These are phyloP conservation scores for Gracilaria gracilis DNA, from an alignment of 23 red algal species.

Conservation along the genomic window DNA sequence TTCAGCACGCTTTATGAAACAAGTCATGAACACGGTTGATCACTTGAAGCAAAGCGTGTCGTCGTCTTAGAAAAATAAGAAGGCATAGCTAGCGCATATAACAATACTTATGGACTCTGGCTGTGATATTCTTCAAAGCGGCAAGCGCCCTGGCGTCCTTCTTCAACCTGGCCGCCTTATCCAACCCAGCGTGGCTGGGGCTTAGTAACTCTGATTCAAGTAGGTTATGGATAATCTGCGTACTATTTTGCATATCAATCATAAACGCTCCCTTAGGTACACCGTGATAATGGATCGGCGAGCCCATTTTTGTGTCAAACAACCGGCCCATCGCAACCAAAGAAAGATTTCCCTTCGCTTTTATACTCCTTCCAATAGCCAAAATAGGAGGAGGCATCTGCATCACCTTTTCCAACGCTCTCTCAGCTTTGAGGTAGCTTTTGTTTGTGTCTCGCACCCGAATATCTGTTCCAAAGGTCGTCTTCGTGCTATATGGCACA, in stretches of 20 bases:
- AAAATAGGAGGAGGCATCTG: slow-evolving; percentile 16
- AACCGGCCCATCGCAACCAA: slow-evolving; percentile 37
- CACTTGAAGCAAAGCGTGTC: background rate
- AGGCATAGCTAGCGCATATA: background rate
- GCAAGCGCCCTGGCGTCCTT: background rate
- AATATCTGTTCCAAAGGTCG: slow-evolving; percentile 41
- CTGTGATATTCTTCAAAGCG: background rate
- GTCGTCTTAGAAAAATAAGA: too few species aligned
- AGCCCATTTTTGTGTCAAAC: slow-evolving; percentile 30
- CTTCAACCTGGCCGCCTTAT: background rate
- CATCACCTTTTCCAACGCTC: slow-evolving; percentile 43
- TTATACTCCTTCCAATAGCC: slow-evolving; percentile 42
- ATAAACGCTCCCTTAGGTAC: slow-evolving; percentile 43
- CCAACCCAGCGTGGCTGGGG: background rate
- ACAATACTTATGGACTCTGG: background rate
- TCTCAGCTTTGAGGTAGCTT: slow-evolving; percentile 26
- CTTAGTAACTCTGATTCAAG: slow-evolving; percentile 25
- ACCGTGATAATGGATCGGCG: slow-evolving; percentile 54
- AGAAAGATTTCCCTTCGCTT: slow-evolving; percentile 43
- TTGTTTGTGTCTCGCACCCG: slow-evolving; percentile 45
- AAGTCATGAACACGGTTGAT: too few species aligned
- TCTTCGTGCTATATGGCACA: background rate
- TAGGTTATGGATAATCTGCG: slow-evolving; percentile 36
- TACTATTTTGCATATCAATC: slow-evolving; percentile 51
- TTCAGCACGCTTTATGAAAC: too few species aligned